A percentile compares a stretch with the other conserved stretches of the same genome.
Evolutionary conservation across 2,329 filamentous ascomycete species (phyloP).

Genomic region (Alternaria arborescens): DNA sequence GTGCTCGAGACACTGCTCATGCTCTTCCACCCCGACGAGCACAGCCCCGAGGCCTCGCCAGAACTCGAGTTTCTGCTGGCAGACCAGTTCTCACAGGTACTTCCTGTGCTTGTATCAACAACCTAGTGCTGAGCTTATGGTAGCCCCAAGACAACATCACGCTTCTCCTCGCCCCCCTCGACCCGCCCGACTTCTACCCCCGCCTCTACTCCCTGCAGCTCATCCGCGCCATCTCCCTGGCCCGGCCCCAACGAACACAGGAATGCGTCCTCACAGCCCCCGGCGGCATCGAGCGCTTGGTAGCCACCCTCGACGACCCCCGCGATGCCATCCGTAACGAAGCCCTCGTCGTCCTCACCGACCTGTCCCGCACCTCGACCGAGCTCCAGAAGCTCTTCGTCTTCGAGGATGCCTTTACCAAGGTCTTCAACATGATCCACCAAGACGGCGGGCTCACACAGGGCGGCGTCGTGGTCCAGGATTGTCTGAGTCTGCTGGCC

Average conservation of each 20-base stretch:
- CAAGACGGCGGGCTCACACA: constrained; percentile 82
- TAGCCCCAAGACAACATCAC: constrained; percentile 95
- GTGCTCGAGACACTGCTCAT: constrained; percentile 94
- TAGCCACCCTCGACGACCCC: constrained; percentile 82
- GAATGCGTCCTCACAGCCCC: constrained; percentile 93
- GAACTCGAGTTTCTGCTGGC: constrained; percentile 96
- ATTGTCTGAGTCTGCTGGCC: constrained; percentile 88
- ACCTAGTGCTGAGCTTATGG: constrained; percentile 60
- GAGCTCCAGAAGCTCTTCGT: constrained; percentile 96
- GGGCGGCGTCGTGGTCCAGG: constrained; percentile 87
- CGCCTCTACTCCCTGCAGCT: constrained; percentile 91
- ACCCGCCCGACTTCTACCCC: constrained; percentile 86
- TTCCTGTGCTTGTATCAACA: constrained; percentile 27
- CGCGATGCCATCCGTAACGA: constrained; percentile 87
- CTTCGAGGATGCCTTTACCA: constrained; percentile 92
- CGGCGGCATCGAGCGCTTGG: constrained; percentile 85
- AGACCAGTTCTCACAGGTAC: constrained; percentile 93
- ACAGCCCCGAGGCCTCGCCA: constrained; percentile 85
- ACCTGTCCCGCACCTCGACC: constrained; percentile 83
- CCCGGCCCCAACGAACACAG: constrained; percentile 89
- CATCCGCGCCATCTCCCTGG: constrained; percentile 82
- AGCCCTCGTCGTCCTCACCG: constrained; percentile 84
- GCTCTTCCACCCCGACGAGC: constrained; percentile 78
- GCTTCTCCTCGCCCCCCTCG: constrained; percentile 86
- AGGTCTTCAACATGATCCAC: constrained; percentile 82